Evolutionary conservation across 805 yeast genomes (phyloP).

Genomic region (Metschnikowia santaceciliae): DNA sequence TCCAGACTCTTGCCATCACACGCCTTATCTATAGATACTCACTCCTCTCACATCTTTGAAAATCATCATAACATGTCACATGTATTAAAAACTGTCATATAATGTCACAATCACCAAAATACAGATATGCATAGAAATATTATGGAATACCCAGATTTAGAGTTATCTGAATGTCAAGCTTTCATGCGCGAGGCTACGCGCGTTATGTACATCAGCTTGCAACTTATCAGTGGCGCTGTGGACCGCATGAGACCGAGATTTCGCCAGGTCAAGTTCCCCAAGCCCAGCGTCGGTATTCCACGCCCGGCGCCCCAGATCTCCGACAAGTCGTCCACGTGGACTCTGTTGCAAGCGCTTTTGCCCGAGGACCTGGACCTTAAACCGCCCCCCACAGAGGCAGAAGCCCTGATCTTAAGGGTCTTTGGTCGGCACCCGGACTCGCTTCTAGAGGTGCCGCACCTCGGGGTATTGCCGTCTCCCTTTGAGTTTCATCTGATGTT

Average conservation of each 20-base stretch:
- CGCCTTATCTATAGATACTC: no score
- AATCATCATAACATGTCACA: no score
- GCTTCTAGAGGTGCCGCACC: slow-evolving; percentile 9
- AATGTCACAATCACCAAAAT: no score
- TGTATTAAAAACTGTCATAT: no score
- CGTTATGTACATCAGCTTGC: background rate
- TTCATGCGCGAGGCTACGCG: background rate
- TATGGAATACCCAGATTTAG: no score
- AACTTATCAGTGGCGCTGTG: background rate
- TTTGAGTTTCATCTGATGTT: slow-evolving; percentile 9
- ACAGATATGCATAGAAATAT: no score
- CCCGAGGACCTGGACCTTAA: slow-evolving; percentile 5
- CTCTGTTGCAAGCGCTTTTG: slow-evolving; percentile 9
- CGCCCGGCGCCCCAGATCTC: background rate
- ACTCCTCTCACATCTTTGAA: no score
- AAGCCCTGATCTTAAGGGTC: slow-evolving; percentile 9
- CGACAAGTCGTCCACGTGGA: slow-evolving; percentile 16
- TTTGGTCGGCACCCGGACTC: slow-evolving; percentile 9
- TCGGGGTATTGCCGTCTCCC: slow-evolving; percentile 10
- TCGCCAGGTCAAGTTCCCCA: background rate
- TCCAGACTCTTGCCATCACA: no score
- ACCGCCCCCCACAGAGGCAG: slow-evolving; percentile 12
- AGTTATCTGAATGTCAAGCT: background rate
- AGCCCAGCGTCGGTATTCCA: background rate
- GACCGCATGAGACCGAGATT: background rate